Base-by-base conservation (phyloP, 139 green algal genomes). In the Picocystis salinarum region DNA sequence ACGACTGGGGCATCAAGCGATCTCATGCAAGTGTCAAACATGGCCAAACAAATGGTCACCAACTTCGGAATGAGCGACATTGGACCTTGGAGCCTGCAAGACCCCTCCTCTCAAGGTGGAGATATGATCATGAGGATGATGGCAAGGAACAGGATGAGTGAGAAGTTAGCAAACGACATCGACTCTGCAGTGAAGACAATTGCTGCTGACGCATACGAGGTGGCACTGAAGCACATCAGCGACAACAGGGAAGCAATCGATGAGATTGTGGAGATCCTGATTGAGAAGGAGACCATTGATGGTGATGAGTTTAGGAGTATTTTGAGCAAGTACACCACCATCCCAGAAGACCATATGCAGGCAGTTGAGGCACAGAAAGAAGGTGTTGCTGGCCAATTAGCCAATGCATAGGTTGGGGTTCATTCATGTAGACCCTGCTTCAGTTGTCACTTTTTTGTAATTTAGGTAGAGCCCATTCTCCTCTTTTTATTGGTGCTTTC, bases 111-210 rank as follows among this genome's bases (percentile, higher is more conserved):
- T 2, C 64, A 78, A 55, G 64, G 72, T 46, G 73, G 74, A 6
- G 85, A 95, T 60, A 82, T 96, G 66, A 85, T 96, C 62, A 96
- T 96, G 86, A 70, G 87, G 51, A 96, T 96, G 88, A 92, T 98
- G 83, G 76, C 81, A 5, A 63, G 76, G 41, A 98, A 98, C 77
- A 74, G 51, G 48, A 91, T 94, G 73, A 80, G 55, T 40, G 88
- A 98, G 76, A 83, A 76, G 55, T 75, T 98, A 58, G 82, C 92
- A 58, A 48, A 67, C 42, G 69, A 74, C 40, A 98, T 98, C 41
- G 88, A 98, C 53, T 39, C 54, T 11, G 66, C 69, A 12, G 82
- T 96, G 6, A 85, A 83, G 57, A 63, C 73, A 50, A 80, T 94
- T 52, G 73, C 82, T 1, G 56, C 58, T 22, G 59, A 91, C 36